Evolutionary conservation across 2,329 filamentous ascomycete species (phyloP).

Genomic region (Colletotrichum sp.): DNA sequence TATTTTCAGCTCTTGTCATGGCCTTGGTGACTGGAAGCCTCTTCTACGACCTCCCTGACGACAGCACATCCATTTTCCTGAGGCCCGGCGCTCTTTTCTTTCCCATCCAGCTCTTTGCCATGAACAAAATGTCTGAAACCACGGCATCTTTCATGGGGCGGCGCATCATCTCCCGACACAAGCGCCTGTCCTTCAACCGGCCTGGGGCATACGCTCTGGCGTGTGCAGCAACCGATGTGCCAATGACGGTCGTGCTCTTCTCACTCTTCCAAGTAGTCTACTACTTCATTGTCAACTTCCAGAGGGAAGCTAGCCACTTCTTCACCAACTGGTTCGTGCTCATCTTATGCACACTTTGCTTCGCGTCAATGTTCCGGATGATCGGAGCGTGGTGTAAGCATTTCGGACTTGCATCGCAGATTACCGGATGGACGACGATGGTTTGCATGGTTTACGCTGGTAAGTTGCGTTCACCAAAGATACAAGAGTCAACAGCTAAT

Average conservation of each 20-base stretch:
- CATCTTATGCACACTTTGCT: constrained; percentile 70
- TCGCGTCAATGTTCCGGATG: constrained; percentile 78
- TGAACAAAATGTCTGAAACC: constrained; percentile 62
- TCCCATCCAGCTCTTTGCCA: constrained; percentile 61
- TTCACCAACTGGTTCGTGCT: constrained; percentile 78
- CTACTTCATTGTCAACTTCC: constrained; percentile 60
- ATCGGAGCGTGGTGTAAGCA: constrained; percentile 74
- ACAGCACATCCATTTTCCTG: constrained; percentile 55
- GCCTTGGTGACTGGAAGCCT: constrained; percentile 67
- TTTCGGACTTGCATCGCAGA: constrained; percentile 58
- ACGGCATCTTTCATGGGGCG: constrained; percentile 45
- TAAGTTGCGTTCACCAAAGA: constrained; percentile 27
- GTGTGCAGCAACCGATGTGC: constrained; percentile 57
- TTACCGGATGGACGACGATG: constrained; percentile 59
- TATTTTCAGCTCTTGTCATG: constrained; percentile 55
- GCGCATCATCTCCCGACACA: constrained; percentile 53
- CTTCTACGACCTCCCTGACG: constrained; percentile 56
- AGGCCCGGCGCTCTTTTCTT: constrained; percentile 64
- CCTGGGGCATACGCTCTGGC: constrained; percentile 58
- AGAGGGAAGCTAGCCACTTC: constrained; percentile 67
- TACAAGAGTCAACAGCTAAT: background rate
- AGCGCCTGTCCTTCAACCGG: constrained; percentile 54
- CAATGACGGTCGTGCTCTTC: constrained; percentile 58
- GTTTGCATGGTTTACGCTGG: constrained; percentile 65
- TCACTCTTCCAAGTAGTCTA: constrained; percentile 58